A percentile compares a stretch with the other conserved stretches of the same genome.
These are phyloP conservation scores for Chrysoporthe austroafricana DNA, from an alignment of 2,329 filamentous ascomycete genomes.

Conservation along the genomic window DNA sequence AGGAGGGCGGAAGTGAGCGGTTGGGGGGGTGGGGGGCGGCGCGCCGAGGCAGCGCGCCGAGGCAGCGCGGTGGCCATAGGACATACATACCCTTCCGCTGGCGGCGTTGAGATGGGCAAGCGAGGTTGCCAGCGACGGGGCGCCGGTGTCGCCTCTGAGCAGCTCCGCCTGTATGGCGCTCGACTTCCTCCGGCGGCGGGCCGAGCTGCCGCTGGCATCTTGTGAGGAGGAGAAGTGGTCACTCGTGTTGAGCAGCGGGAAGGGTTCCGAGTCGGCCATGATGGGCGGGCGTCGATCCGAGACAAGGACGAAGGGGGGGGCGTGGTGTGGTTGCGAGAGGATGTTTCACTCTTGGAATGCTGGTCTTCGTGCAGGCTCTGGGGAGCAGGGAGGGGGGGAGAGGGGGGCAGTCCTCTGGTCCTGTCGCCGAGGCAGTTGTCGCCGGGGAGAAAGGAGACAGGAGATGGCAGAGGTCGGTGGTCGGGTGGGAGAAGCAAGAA, in stretches of 20 bases:
- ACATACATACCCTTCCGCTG: slow-evolving; percentile 22
- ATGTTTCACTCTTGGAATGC: slow-evolving; percentile 1
- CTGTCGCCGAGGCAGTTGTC: neutral
- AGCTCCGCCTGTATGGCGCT: slow-evolving; percentile 55
- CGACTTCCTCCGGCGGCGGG: slow-evolving; percentile 59
- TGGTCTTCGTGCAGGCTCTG: neutral
- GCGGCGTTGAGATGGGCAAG: slow-evolving; percentile 48
- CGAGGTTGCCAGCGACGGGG: slow-evolving; percentile 57
- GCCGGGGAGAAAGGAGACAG: neutral
- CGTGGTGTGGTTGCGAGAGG: neutral
- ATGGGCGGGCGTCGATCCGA: slow-evolving; percentile 27
- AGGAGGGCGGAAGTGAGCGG: neutral
- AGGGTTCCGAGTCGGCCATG: slow-evolving; percentile 57
- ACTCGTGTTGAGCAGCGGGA: slow-evolving; percentile 57
- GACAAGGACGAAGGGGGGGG: neutral
- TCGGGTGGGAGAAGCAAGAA: neutral
- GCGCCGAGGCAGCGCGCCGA: no score
- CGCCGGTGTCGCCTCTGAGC: slow-evolving; percentile 59
- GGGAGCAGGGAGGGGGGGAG: no score
- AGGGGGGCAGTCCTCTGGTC: neutral
- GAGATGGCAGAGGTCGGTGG: neutral
- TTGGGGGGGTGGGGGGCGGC: no score
- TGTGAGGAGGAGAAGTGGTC: slow-evolving; percentile 49
- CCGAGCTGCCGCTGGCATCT: slow-evolving; percentile 38
- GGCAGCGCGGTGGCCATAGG: neutral